phyloP scores from a whole-genome alignment of 2,329 filamentous ascomycete genomes.

The Leptodontidium sp. region DNA sequence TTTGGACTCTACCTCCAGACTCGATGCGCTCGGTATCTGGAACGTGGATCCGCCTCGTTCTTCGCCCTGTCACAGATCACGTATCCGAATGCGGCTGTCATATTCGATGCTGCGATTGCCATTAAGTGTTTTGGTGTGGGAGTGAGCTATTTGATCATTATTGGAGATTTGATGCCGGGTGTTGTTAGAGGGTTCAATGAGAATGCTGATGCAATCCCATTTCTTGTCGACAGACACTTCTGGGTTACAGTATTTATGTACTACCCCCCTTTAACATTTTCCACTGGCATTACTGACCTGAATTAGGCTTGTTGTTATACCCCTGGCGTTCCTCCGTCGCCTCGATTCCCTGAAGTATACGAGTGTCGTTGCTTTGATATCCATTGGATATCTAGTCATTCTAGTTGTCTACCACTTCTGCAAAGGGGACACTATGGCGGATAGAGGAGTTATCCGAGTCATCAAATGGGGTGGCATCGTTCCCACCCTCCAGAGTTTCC shows the following conservation, averaged over 20 bases:
- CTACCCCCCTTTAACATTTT: conserved; percentile 24
- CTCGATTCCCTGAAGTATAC: conserved; percentile 98
- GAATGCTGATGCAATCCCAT: conserved; percentile 68
- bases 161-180: conserved; percentile 97
- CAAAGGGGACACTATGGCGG: conserved; percentile 75
- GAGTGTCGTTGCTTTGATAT: conserved; percentile 87
- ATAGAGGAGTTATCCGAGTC: conserved; percentile 77
- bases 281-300: conserved; percentile 27
- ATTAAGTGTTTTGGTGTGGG: conserved; percentile 98
- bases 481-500: conserved; percentile 82
- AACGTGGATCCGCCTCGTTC: conserved; percentile 88
- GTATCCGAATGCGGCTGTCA: conserved; percentile 92
- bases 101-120: conserved; percentile 95
- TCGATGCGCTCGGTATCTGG: conserved; percentile 90
- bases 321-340: conserved; percentile 87
- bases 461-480: conserved; percentile 83
- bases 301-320: conserved; percentile 84
- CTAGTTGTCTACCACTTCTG: conserved; percentile 93
- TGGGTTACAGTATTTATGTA: conserved; percentile 98
- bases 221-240: conserved; percentile 89
- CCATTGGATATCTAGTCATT: conserved; percentile 93
- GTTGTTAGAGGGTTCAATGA: conserved; percentile 84
- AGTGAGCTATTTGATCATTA: conserved; percentile 98
- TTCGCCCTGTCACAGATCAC: conserved; percentile 97
- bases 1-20: conserved; percentile 96